Evolutionary conservation across 2,329 filamentous ascomycete genomes (phyloP), one percentile per base, ranked within the genome.

Genomic region (Emmonsiellopsis sp.): DNA sequence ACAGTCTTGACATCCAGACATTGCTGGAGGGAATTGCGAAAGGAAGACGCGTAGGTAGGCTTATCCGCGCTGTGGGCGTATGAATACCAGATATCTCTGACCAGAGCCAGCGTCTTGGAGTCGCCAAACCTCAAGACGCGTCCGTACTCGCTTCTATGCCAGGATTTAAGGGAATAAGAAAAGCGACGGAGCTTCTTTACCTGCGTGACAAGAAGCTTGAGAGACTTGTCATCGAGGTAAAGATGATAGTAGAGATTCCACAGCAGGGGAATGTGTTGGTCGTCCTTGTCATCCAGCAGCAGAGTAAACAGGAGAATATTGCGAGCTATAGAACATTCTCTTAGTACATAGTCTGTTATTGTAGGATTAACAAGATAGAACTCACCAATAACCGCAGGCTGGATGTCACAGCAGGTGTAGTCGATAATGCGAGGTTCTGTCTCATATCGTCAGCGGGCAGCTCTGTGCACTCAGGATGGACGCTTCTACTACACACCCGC

Each of bases 211-310:
- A 83, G 62, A 2, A 73, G 21, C 1, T 61, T 31, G 0, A 72
- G 58, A 2, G 74, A 67, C 2, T 63, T 44, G 0, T 67, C 56
- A 47, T 74, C 69, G 5, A 84, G 56, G 39, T 71, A 73, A 3
- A 78, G 59, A 57, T 82, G 71, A 62, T 82, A 82, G 64, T 80
- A 84, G 37, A 79, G 65, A 53, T 78, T 72, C 79, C 79, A 83
- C 3, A 77, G 63, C 6, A 59, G 51, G 2, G 70, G 62, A 1
- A 56, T 49, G 10, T 60, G 55, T 31, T 63, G 42, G 21, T 57
- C 57, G 0, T 65, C 54, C 6, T 62, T 54, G 32, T 68, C 60
- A n/a, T 79, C 77, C 6, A 77, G 49, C 40, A 83, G 63, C 2
- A 83, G 62, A 0, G 75, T 76, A 34, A 81, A 67, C 0, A 82